phyloP scores from a whole-genome alignment of 495 filamentous ascomycete genomes.

The Amphirosellinia nigrospora region DNA sequence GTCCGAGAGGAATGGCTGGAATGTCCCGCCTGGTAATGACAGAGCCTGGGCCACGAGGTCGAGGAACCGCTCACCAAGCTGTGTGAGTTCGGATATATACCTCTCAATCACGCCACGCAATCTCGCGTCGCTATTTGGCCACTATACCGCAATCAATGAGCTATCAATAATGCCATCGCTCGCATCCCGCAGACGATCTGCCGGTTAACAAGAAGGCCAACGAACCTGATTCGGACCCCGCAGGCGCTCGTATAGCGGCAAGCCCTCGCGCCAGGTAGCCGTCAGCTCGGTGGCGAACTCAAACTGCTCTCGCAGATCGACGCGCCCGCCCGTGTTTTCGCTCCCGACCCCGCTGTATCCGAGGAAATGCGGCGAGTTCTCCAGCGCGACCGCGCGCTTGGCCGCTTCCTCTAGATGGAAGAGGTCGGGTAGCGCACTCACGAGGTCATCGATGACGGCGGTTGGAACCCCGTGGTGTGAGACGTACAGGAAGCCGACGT shows the following conservation, averaged over 20 bases:
- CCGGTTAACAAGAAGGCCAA: neutral
- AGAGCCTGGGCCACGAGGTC: slow-evolving; percentile 58
- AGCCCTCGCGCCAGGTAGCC: slow-evolving; percentile 41
- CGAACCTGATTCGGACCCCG: slow-evolving; percentile 59
- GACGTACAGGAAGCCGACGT: slow-evolving; percentile 61
- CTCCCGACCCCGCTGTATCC: slow-evolving; percentile 59
- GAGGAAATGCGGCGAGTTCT: slow-evolving; percentile 60
- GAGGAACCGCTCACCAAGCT: slow-evolving; percentile 55
- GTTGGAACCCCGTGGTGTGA: slow-evolving; percentile 53
- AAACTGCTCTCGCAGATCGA: slow-evolving; percentile 60
- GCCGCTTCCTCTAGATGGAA: slow-evolving; percentile 47
- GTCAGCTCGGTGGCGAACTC: slow-evolving; percentile 61
- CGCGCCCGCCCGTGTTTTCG: slow-evolving; percentile 55
- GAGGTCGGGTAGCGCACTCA: slow-evolving; percentile 47
- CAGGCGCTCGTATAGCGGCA: slow-evolving; percentile 54
- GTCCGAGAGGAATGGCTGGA: slow-evolving; percentile 58
- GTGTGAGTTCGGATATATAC: slow-evolving; percentile 56
- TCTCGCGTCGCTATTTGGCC: slow-evolving; percentile 26
- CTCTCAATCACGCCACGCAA: slow-evolving; percentile 40
- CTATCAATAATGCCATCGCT: neutral
- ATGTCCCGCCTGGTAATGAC: slow-evolving; percentile 44
- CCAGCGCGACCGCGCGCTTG: slow-evolving; percentile 52
- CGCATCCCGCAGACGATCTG: neutral
- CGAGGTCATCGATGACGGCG: slow-evolving; percentile 44
- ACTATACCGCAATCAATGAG: slow-evolving; percentile 9